Conservation (phyloP, 164 flowering plant species). For the Kalanchoe fedtschenkoi region DNA sequence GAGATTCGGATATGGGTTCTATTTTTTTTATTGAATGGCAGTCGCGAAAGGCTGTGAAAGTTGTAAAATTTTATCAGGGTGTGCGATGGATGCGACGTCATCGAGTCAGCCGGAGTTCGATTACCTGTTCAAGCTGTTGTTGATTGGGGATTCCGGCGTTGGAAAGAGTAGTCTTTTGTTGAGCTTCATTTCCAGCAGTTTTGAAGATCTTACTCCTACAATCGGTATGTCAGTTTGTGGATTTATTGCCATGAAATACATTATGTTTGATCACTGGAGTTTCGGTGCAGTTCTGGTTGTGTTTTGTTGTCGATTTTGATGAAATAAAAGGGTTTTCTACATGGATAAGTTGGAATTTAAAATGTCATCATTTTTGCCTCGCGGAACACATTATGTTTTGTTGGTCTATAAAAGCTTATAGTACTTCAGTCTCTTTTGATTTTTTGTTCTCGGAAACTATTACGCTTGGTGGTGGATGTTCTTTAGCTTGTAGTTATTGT, state of each 20-base stretch:
- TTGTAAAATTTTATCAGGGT: neutral
- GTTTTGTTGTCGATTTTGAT: neutral
- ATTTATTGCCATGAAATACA: neutral
- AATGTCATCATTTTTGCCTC: too few species aligned
- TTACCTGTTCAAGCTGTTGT: constrained; percentile 58
- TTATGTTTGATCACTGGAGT: neutral
- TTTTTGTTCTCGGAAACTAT: neutral
- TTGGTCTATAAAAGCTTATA: too few species aligned
- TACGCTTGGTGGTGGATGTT: neutral
- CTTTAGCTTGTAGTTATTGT: neutral
- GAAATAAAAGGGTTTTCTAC: neutral
- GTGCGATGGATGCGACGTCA: constrained; percentile 12
- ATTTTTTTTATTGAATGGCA: neutral
- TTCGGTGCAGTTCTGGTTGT: neutral
- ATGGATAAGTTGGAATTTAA: neutral
- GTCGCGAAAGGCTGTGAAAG: neutral
- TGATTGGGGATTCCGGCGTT: constrained; percentile 84
- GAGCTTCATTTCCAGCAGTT: constrained; percentile 56
- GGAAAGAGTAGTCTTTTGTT: constrained; percentile 65
- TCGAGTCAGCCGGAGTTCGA: constrained; percentile 46
- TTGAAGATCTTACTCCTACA: constrained; percentile 73
- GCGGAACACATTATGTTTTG: too few species aligned
- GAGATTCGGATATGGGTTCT: neutral
- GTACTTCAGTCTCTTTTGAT: too few species aligned
- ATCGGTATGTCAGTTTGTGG: constrained; percentile 30